Base-by-base conservation (phyloP, 164 flowering plant species). In the Vitis riparia region DNA sequence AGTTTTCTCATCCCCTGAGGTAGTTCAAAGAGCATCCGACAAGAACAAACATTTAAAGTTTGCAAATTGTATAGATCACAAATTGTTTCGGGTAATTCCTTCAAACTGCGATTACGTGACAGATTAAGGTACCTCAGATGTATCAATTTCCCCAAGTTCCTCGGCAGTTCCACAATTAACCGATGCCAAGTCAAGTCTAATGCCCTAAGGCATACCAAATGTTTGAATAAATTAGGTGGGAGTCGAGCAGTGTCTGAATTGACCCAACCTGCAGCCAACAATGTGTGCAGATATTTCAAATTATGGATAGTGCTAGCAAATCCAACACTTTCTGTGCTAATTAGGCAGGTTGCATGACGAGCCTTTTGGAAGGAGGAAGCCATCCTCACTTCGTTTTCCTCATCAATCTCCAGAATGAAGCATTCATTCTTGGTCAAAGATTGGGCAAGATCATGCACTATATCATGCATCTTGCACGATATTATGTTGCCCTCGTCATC, bases 101-200 rank as follows among this genome's bases (percentile, higher is more conserved):
- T 4, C 13, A 66, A 7, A 1, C 1, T 0, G n/a, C n/a, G 0
- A 15, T 9, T 55, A 2, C 2, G 0, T 17, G 23, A 4, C n/a
- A 76, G 55, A 60, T 62, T 5, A 11, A 76, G 72, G 16, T 71
- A 71, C 17, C 75, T 67, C 14, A 76, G 55, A 52, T 76, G 75
- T 58, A 63, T 7, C 66, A 68, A 48, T 17, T 50, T 62, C 13
- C 65, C 72, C 11, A 76, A 8, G 8, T 49, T 61, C 2, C 52
- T 15, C 13, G 72, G 66, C 6, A 71, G 17, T 19, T 13, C 12
- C 12, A 17, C 19, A 5, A 51, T 13, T 0, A 0, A 32, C 0
- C 0, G 0, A 52, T 16, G 13, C 0, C 10, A 1, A 10, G 63
- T 49, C 60, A 70, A 19, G 56, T 51, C 70, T 17, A 75, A 62